Base-by-base conservation (phyloP, 768 basidiomycete genomes). In the Xerocomus potaroensis region DNA sequence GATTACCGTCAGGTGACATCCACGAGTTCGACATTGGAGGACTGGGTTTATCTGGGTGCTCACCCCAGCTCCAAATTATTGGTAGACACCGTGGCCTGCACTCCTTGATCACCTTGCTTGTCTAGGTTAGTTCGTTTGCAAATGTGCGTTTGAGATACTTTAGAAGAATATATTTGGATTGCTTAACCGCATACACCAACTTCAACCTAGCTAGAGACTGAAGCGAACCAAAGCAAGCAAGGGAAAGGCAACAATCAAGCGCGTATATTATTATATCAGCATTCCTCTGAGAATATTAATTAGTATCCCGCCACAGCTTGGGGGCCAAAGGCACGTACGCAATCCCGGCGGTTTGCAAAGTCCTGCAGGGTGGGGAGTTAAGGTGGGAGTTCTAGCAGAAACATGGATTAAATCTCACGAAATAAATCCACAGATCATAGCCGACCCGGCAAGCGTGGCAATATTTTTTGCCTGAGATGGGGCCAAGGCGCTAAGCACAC, bases 391-490 rank as follows among this genome's bases (percentile, higher is more conserved):
- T 16, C 16, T 9, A 6, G 23, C 11, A 12, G 12, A 22, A 41
- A 47, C 24, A 2, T 0, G 24, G 30, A 22, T 4, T n/a, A n/a
- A 33, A 6, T 40, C 62, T 57, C 31, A 64, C 70, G 80, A 77
- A 48, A 86, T 70, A 61, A 85, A 86, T 5, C 84, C 84, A 53
- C 78, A 84, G 35, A 83, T 62, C 79, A 86, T 81, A 8, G 84
- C 83, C 49, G 83, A 86, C 15, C 71, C 51, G 15, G 88, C 86
- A 39, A 83, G 72, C 8, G 72, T 74, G 23, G 85, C 83, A 56
- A 95, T 93, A 52, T 78, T 69, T 59, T 78, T 85, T 45, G 76
- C 73, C 50, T 83, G 78, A 19, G 83, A 72, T 4, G 86, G 85
- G 18, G 85, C 86, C 22, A 87, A 72, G 19, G 83, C 81, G 38